Conservation (phyloP, 2,329 filamentous ascomycete genomes). For the Allantophomopsis lycopodina region DNA sequence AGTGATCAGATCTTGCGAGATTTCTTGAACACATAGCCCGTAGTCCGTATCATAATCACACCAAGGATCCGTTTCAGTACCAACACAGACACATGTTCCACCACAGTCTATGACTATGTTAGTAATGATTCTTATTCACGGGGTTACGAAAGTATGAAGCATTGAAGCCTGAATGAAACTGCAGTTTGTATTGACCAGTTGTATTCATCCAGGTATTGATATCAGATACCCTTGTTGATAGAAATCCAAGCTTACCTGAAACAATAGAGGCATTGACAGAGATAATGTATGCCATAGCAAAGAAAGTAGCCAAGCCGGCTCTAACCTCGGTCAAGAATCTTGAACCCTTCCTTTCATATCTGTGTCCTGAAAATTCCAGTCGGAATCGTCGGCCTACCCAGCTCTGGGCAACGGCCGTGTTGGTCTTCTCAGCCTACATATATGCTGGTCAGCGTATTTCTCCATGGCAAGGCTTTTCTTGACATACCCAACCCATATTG, state of each 20-base stretch:
- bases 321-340: slow-evolving; percentile 75
- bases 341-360: slow-evolving; percentile 37
- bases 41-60: slow-evolving; percentile 46
- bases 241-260: background rate
- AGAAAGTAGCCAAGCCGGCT: slow-evolving; percentile 64
- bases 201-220: slow-evolving; percentile 30
- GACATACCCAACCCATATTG: background rate
- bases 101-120: slow-evolving; percentile 42
- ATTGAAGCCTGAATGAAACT: no score
- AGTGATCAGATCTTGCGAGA: slow-evolving; percentile 59
- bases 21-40: slow-evolving; percentile 40
- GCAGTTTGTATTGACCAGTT: no score
- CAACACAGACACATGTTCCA: slow-evolving; percentile 63
- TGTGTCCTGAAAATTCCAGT: slow-evolving; percentile 71
- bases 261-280: slow-evolving; percentile 40
- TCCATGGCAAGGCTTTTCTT: background rate
- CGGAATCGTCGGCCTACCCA: slow-evolving; percentile 61
- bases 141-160: no score
- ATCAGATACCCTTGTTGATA: slow-evolving; percentile 4
- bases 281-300: slow-evolving; percentile 62
- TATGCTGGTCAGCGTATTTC: background rate
- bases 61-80: slow-evolving; percentile 31
- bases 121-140: slow-evolving; percentile 18
- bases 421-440: slow-evolving; percentile 15
- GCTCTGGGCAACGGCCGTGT: slow-evolving; percentile 41